phyloP scores from a whole-genome alignment of 2,329 filamentous ascomycete species.

The Septoria petroselini region DNA sequence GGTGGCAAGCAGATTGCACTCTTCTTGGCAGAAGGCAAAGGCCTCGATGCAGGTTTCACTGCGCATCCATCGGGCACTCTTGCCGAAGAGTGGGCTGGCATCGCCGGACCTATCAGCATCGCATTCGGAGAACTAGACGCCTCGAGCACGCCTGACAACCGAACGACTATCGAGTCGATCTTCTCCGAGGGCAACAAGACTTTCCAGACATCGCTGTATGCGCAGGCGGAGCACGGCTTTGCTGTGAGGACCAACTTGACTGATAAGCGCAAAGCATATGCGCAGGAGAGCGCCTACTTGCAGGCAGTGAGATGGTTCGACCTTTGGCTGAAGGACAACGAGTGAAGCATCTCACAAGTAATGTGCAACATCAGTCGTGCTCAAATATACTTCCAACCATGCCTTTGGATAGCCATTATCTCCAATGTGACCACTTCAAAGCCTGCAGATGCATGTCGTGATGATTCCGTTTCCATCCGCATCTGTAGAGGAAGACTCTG shows the following conservation, averaged over 20 bases:
- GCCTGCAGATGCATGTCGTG: too few species aligned
- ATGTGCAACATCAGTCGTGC: too few species aligned
- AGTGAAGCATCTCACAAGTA: neutral
- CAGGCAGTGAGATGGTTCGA: conserved; percentile 40
- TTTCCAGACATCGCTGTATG: conserved; percentile 37
- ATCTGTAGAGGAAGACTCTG: too few species aligned
- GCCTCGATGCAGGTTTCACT: conserved; percentile 61
- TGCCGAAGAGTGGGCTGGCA: conserved; percentile 61
- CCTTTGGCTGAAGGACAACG: conserved; percentile 33
- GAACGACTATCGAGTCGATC: conserved; percentile 31
- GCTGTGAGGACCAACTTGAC: conserved; percentile 36
- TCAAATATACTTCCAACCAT: too few species aligned
- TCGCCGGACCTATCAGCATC: conserved; percentile 67
- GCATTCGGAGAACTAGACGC: conserved; percentile 37
- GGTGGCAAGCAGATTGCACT: conserved; percentile 72
- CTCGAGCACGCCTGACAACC: conserved; percentile 25
- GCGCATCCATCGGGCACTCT: conserved; percentile 70
- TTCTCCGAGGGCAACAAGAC: conserved; percentile 33
- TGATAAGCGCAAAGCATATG: conserved; percentile 34
- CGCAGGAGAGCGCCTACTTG: conserved; percentile 37
- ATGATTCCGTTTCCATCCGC: too few species aligned
- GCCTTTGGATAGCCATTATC: too few species aligned
- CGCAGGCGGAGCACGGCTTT: conserved; percentile 38
- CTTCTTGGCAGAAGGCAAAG: conserved; percentile 53
- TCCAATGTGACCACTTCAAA: too few species aligned